These are phyloP conservation scores for Saccharomyces pastorianus DNA, from an alignment of 1,139 yeast species.

Conservation along the genomic window DNA sequence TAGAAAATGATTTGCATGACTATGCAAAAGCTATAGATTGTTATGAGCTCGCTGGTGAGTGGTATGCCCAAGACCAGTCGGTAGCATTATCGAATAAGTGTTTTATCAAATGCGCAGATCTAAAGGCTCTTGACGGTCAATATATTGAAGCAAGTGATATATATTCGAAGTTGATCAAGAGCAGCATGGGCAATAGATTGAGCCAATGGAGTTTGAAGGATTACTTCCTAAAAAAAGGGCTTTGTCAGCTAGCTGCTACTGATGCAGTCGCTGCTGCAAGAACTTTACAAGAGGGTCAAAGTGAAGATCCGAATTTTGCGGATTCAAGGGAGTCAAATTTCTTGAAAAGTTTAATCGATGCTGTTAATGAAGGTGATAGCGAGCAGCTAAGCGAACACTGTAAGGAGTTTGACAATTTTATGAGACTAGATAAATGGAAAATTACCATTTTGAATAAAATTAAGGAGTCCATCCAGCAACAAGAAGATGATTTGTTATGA, in stretches of 20 bases:
- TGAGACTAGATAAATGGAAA: conserved; percentile 86
- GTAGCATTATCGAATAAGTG: conserved; percentile 85
- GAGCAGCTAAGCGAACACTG: conserved; percentile 69
- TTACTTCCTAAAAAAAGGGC: conserved; percentile 72
- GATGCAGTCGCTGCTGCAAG: conserved; percentile 83
- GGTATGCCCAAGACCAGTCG: conserved; percentile 91
- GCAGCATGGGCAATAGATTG: conserved; percentile 63
- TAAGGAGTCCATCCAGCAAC: conserved; percentile 64
- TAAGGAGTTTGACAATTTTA: conserved; percentile 78
- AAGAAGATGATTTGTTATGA: conserved; percentile 50
- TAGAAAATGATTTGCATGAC: conserved; percentile 68
- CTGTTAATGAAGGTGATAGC: conserved; percentile 72
- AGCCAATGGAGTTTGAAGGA: conserved; percentile 92
- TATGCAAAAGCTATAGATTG: conserved; percentile 60
- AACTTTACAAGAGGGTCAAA: conserved; percentile 53
- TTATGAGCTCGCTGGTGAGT: conserved; percentile 92
- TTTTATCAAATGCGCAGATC: conserved; percentile 80
- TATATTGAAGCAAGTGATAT: conserved; percentile 67
- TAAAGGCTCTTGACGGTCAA: conserved; percentile 67
- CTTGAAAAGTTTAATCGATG: conserved; percentile 54
- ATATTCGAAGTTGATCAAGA: conserved; percentile 71
- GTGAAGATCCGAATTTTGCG: conserved; percentile 72
- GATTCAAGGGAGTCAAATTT: conserved; percentile 73
- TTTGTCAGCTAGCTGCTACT: conserved; percentile 74
- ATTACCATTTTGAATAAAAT: conserved; percentile 78